These are phyloP conservation scores for Sclerotinia glacialis DNA, from an alignment of 2,329 filamentous ascomycete species.

Conservation along the genomic window DNA sequence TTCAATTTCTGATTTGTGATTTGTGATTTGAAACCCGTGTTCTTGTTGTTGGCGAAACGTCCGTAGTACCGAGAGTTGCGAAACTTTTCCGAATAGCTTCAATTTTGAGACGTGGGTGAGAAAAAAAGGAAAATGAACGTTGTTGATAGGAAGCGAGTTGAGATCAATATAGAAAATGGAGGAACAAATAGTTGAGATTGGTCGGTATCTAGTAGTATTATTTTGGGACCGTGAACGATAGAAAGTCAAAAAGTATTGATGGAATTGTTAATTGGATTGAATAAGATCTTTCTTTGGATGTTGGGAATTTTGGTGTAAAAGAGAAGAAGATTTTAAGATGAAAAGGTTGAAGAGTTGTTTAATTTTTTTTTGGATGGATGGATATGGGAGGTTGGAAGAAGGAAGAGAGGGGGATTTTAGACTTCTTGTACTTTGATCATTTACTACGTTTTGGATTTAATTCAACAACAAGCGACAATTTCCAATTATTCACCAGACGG, in stretches of 20 bases:
- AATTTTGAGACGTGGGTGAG: slow-evolving; percentile 29
- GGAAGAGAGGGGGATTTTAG: slow-evolving; percentile 8
- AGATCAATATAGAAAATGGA: slow-evolving; percentile 1
- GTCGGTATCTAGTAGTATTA: slow-evolving; percentile 24
- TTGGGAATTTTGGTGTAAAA: slow-evolving; percentile 24
- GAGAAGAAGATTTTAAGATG: slow-evolving; percentile 3
- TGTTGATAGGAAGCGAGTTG: slow-evolving; percentile 21
- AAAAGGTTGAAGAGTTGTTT: not conserved
- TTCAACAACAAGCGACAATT: slow-evolving; percentile 15
- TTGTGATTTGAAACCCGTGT: not conserved
- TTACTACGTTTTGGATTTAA: slow-evolving; percentile 15
- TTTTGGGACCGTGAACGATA: slow-evolving; percentile 29
- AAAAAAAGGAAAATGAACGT: slow-evolving; percentile 23
- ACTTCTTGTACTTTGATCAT: slow-evolving; percentile 19
- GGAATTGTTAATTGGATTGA: slow-evolving; percentile 35
- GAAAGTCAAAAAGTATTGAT: slow-evolving; percentile 28
- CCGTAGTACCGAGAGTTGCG: not conserved
- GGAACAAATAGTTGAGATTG: slow-evolving; percentile 20
- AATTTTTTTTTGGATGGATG: too few relatives aligned
- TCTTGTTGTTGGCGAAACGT: slow-evolving; percentile 23
- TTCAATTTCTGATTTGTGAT: not conserved
- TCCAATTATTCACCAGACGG: not conserved
- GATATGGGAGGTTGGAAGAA: not conserved
- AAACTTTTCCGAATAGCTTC: slow-evolving; percentile 37
- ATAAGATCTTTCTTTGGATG: slow-evolving; percentile 19